These are phyloP conservation scores for Rhynchospora tenuis DNA, from an alignment of 176 grass and related monocot species.

Conservation along the genomic window DNA sequence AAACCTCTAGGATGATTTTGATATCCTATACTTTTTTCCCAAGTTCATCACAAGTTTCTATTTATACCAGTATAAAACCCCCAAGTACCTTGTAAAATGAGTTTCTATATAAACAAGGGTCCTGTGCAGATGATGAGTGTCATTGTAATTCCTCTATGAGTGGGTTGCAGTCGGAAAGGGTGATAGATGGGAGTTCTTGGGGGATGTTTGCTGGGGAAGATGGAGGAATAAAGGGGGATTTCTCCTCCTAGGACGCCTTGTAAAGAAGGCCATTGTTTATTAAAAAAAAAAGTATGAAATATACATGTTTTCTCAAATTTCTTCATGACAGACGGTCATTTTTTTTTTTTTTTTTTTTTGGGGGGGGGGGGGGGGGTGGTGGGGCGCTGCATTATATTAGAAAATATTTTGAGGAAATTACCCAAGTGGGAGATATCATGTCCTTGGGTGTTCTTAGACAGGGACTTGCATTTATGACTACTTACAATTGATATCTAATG, in stretches of 20 bases:
- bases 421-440: background rate
- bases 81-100: background rate
- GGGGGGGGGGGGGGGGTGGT: too few species aligned
- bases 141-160: background rate
- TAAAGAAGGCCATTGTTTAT: background rate
- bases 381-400: too few species aligned
- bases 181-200: background rate
- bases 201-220: background rate
- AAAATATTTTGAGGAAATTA: background rate
- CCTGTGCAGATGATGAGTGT: too few species aligned
- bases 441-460: background rate
- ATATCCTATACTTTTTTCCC: background rate
- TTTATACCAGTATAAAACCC: background rate
- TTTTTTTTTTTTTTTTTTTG: too few species aligned
- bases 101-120: background rate
- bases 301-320: background rate
- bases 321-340: too few species aligned
- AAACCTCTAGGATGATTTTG: background rate
- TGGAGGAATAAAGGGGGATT: background rate
- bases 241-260: background rate
- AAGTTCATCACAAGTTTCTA: background rate
- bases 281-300: background rate
- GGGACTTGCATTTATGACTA: background rate
- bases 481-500: background rate
- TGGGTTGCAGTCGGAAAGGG: background rate